phyloP scores from a whole-genome alignment of 106 monocot genomes.

The Triglochin maritima region DNA sequence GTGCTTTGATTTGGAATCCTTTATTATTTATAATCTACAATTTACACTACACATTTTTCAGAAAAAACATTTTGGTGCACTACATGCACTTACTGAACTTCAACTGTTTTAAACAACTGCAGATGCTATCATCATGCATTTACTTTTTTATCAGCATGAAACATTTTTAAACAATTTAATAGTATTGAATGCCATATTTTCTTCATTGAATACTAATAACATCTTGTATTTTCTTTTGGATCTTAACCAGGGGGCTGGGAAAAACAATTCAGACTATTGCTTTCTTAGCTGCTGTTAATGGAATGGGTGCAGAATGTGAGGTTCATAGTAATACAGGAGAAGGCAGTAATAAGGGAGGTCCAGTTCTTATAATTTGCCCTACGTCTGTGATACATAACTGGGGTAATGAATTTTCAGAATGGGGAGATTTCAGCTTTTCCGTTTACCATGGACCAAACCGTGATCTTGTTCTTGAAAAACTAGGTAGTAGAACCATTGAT shows the following conservation, averaged over 20 bases:
- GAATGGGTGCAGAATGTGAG: conserved; percentile 36
- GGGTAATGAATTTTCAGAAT: conserved; percentile 85
- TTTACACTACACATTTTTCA: too few species aligned
- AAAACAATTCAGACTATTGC: conserved; percentile 97
- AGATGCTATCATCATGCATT: too few species aligned
- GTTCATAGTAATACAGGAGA: conserved; percentile 2
- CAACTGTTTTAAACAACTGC: too few species aligned
- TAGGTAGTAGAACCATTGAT: conserved; percentile 37
- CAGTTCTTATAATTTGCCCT: conserved; percentile 83
- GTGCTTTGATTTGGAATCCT: too few species aligned
- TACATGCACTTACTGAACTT: too few species aligned
- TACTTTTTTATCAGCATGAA: too few species aligned
- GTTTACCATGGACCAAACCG: conserved; percentile 94
- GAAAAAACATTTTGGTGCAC: too few species aligned
- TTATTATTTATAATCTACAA: too few species aligned
- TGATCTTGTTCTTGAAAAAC: conserved; percentile 66
- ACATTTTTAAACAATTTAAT: too few species aligned
- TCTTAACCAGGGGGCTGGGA: conserved; percentile 67
- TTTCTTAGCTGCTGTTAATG: conserved; percentile 68
- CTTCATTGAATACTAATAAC: too few species aligned
- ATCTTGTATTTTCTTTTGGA: background rate
- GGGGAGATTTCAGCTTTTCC: conserved; percentile 59
- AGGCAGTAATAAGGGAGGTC: conserved; percentile 18
- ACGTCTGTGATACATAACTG: conserved; percentile 89
- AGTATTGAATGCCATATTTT: too few species aligned